Conservation (phyloP, 495 filamentous ascomycete species). For the Penicillium chermesinum region DNA sequence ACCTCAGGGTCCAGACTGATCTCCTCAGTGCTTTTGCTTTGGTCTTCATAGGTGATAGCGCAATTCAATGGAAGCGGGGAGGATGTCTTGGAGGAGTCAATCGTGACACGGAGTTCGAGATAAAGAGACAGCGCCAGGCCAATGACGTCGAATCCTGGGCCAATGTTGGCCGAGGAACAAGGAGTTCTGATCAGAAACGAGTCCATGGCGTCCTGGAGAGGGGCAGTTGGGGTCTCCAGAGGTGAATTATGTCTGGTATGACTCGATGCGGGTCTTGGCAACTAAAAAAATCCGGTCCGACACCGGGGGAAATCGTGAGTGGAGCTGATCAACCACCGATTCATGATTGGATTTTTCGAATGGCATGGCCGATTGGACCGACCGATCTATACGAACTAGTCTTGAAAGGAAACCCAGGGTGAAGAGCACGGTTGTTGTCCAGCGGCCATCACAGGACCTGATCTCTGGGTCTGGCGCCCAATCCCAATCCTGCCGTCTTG, state of each 20-base stretch:
- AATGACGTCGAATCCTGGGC: slow-evolving; percentile 95
- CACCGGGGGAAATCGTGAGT: slow-evolving; percentile 19
- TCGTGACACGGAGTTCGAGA: slow-evolving; percentile 74
- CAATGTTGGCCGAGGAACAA: slow-evolving; percentile 94
- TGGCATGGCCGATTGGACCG: no score
- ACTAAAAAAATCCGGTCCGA: slow-evolving; percentile 24
- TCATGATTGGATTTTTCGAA: slow-evolving; percentile 6
- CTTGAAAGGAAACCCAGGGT: no score
- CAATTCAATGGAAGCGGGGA: slow-evolving; percentile 73
- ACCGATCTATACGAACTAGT: no score
- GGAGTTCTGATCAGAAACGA: slow-evolving; percentile 63
- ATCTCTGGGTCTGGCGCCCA: background rate
- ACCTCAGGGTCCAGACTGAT: slow-evolving; percentile 72
- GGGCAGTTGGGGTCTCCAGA: no score
- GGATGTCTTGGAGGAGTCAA: slow-evolving; percentile 48
- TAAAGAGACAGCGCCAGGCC: slow-evolving; percentile 87
- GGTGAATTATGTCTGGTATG: slow-evolving; percentile 11
- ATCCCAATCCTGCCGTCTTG: background rate
- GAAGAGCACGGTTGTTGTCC: no score
- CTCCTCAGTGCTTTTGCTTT: slow-evolving; percentile 64
- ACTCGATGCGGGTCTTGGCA: slow-evolving; percentile 31
- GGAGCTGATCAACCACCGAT: slow-evolving; percentile 10
- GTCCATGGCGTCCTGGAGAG: slow-evolving; percentile 32
- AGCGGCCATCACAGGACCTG: no score
- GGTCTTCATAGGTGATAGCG: slow-evolving; percentile 80